Conservation (phyloP, 805 yeast genomes). For the Candida pini region DNA sequence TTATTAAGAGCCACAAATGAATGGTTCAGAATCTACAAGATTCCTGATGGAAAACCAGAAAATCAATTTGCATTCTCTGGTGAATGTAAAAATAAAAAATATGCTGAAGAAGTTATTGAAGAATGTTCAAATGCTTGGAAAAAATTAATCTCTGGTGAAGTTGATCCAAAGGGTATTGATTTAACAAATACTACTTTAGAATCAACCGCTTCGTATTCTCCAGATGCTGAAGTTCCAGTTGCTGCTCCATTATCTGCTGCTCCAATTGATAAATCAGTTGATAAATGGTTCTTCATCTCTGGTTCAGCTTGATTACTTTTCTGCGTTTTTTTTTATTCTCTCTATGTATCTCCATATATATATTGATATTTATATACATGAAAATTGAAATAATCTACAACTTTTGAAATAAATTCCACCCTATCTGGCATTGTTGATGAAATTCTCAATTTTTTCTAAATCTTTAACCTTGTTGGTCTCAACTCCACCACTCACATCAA, state of each 20-base stretch:
- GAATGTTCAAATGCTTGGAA: constrained; percentile 88
- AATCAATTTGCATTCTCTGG: constrained; percentile 97
- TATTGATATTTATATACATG: neutral
- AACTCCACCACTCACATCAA: constrained; percentile 94
- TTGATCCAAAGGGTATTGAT: constrained; percentile 58
- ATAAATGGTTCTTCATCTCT: constrained; percentile 98
- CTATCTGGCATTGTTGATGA: constrained; percentile 47
- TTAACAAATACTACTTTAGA: constrained; percentile 72
- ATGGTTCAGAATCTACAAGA: constrained; percentile 98
- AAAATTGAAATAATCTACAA: neutral
- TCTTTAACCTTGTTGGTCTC: constrained; percentile 79
- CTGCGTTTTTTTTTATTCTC: neutral
- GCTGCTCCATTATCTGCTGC: constrained; percentile 76
- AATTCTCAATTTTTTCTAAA: constrained; percentile 49
- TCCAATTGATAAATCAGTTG: constrained; percentile 92
- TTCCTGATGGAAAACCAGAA: constrained; percentile 97
- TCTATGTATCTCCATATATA: neutral
- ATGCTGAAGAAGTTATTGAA: constrained; percentile 77
- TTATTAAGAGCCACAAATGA: constrained; percentile 88
- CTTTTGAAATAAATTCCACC: neutral
- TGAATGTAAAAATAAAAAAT: constrained; percentile 78
- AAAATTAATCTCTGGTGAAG: constrained; percentile 59
- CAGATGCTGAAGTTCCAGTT: constrained; percentile 54
- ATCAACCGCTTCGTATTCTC: constrained; percentile 48
- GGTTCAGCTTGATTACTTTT: constrained; percentile 44